Base-by-base conservation (phyloP, 1,284 basidiomycete genomes). In the Cystobasidium sp. region DNA sequence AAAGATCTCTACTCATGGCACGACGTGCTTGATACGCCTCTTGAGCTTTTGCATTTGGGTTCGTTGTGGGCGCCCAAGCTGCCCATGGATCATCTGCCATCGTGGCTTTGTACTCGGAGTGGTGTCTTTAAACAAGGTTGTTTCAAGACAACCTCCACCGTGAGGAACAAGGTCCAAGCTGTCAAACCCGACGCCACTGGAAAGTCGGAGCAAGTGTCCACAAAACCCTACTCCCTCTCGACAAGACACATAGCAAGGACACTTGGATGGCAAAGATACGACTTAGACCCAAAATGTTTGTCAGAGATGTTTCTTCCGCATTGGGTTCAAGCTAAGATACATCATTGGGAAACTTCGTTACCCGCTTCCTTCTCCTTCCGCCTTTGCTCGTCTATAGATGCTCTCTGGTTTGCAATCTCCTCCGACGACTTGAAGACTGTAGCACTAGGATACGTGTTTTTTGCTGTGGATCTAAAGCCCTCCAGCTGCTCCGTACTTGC, bases 391-490 rank as follows among this genome's bases (percentile, higher is more conserved):
- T 49, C 63, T 16, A 73, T 51, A 20, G 51, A 43, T 61, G 56
- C 3, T 10, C 24, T 37, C 44, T 73, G 18, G 3, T 39, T 24
- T 39, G 62, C 31, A 6, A 56, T 39, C 39, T 58, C 24, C 16
- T 67, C 43, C 8, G 20, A 76, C 0, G 84, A 79, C 81, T 87
- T 88, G 84, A 91, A 91, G 31, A 88, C 81, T 6, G 88, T 90
- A 22, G 91, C 88, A 24, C 88, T 81, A 61, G 83, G 82, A 81
- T 90, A 91, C 74, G 81, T 85, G 12, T 72, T 76, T 64, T 87
- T 84, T 73, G 87, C 88, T 2, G 83, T 83, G 56, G 81, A 77
- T 20, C 87, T 84, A 83, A 90, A 90, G 77, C 89, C 88, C 14
- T 88, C 87, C 1, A 80, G 81, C 7, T 88, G 84, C 0, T 84